These are phyloP conservation scores for Fusarium protoensiforme DNA, from an alignment of 2,329 filamentous ascomycete species.

Conservation along the genomic window DNA sequence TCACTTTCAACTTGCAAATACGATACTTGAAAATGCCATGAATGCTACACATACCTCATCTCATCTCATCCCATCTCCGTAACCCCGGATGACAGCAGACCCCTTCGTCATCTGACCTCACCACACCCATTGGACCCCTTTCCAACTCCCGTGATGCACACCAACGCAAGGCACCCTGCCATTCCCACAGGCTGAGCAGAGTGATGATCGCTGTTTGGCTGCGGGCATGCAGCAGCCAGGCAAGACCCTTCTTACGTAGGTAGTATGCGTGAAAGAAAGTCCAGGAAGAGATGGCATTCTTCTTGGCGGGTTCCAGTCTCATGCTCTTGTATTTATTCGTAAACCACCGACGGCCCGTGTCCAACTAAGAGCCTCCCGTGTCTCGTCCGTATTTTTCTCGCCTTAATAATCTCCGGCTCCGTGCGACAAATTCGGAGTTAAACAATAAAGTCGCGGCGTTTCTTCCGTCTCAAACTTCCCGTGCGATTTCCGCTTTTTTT, in stretches of 20 bases:
- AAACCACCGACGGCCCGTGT: not conserved
- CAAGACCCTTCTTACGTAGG: not conserved
- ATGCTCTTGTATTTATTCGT: not conserved
- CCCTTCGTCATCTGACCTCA: slow-evolving; percentile 13
- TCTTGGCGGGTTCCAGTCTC: not conserved
- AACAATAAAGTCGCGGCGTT: not conserved
- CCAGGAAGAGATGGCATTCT: not conserved
- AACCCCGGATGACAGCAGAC: not conserved
- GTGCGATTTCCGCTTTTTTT: not conserved
- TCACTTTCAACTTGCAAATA: not conserved
- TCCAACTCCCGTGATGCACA: slow-evolving; percentile 1
- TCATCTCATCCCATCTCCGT: not conserved
- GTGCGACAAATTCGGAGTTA: not conserved
- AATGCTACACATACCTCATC: not conserved
- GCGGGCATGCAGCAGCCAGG: not conserved
- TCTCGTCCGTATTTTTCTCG: not conserved
- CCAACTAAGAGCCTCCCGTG: not conserved
- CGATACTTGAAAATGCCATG: not conserved
- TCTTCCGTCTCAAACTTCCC: not conserved
- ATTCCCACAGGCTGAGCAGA: not conserved
- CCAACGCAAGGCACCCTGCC: not conserved
- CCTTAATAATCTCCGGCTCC: not conserved
- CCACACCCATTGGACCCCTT: not conserved
- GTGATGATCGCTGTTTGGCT: not conserved
- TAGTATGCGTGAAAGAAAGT: not conserved